Base-by-base conservation (phyloP, 441 rosid species). In the Breynia disticha region DNA sequence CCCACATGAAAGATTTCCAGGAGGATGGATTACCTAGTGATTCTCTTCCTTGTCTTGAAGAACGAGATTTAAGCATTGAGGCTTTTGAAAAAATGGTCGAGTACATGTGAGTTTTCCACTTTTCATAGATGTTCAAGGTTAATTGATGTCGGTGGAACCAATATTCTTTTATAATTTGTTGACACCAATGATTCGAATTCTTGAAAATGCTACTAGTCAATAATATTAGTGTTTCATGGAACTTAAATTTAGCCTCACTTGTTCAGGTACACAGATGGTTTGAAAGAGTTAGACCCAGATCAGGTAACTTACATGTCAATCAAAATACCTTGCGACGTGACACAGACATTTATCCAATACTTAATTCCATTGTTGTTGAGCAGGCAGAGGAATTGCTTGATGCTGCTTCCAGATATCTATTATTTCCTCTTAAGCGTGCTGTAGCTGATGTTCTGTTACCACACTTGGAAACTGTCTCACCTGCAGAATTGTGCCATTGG, bases 351-450 rank as follows among this genome's bases (percentile, higher is more conserved):
- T 45, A 50, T 57, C 57, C 59, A 35, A 55, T 52, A 50, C 39
- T 56, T n/a, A 35, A 48, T 60, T 58, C 3, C 19, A 22, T 19
- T 48, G 11, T 43, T 62, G n/a, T n/a, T 78, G 64, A 59, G 55
- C 81, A 87, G 97, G 97, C 84, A 24, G 98, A 86, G 68, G 97
- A 84, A 69, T 81, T 88, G 71, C 88, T 91, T 73, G 98, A 91
- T 76, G 91, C 90, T 61, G 89, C 97, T 67, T 88, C 98, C 55
- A 84, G 98, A 65, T 91, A 88, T 72, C 73, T 91, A 43, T 65
- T 91, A 52, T 86, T 88, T 77, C 91, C 98, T 66, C 83, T 91
- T 32, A 91, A 86, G 76, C 95, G 98, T 67, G 86, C 95, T 52
- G 97, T 91, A 48, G 98, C 95, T 70, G 98, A 91, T 59, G 95